Conservation (phyloP, 495 filamentous ascomycete genomes). For the Glarea lozoyensis region DNA sequence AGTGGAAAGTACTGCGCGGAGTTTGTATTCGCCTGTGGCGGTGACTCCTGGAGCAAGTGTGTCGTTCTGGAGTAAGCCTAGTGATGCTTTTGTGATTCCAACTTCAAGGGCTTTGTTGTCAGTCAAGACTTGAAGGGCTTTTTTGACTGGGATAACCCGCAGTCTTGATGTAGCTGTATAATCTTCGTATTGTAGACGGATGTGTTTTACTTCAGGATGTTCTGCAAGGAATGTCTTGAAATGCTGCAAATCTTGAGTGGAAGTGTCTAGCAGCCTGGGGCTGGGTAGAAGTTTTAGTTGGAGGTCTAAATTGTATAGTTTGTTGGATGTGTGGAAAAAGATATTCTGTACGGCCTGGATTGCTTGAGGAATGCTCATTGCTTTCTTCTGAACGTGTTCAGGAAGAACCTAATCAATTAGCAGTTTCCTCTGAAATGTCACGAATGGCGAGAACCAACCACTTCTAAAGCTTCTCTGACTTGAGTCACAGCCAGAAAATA, state of each 20-base stretch:
- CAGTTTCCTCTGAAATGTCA: not conserved
- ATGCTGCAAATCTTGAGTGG: constrained; percentile 4
- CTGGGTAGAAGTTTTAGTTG: constrained; percentile 12
- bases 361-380: constrained; percentile 44
- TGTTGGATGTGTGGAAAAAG: constrained; percentile 60
- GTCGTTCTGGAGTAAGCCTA: constrained; percentile 55
- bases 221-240: constrained; percentile 24
- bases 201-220: constrained; percentile 37
- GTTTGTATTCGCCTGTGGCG: constrained; percentile 50
- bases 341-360: constrained; percentile 45
- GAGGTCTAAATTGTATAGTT: constrained; percentile 44
- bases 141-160: constrained; percentile 58
- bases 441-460: constrained; percentile 28
- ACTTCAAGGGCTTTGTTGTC: constrained; percentile 25
- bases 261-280: constrained; percentile 3
- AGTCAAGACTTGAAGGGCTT: constrained; percentile 50
- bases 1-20: constrained; percentile 52
- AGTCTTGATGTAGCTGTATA: constrained; percentile 62
- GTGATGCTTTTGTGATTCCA: constrained; percentile 42
- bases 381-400: constrained; percentile 48
- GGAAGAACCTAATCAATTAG: constrained; percentile 39
- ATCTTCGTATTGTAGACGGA: constrained; percentile 74
- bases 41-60: constrained; percentile 27
- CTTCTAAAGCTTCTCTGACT: constrained; percentile 64
- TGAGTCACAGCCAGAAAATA: constrained; percentile 72